Evolutionary conservation across 768 basidiomycete genomes (phyloP), one percentile per base, ranked within the genome.

Genomic region (Xanthoconium purpureum): DNA sequence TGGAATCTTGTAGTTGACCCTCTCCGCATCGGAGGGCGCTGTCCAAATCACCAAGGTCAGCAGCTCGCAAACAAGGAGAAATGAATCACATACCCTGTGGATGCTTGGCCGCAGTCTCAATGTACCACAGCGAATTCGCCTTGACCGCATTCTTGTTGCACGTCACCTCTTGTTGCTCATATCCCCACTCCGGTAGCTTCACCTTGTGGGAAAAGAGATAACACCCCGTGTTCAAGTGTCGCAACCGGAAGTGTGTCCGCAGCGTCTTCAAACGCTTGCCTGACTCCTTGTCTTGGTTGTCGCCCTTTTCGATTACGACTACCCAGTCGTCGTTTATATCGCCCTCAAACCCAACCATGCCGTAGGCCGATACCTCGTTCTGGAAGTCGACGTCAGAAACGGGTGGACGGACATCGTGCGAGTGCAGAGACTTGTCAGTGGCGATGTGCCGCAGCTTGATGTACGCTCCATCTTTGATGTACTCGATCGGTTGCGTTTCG

Each of bases 301-400:
- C 79, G 0, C 86, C 87, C 40, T 78, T 76, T 24, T 88, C 86
- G 42, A 98, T 91, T 72, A 97, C 94, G 51, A 98, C 79, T 54
- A 86, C 74, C 87, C 91, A 94, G 66, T 98, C 91, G 66, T 98
- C 96, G 67, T 98, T 98, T 44, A 86, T 81, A 66, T 98, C 96
- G 14, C 96, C 96, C 0, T 71, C 74, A 69, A 89, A 98, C 0
- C 88, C 90, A 0, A 85, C 74, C 78, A 90, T 85, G 2, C 97
- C 97, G 66, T 99, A 99, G 0, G 79, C 93, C 2, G 94, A 95
- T 1, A 98, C 94, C 70, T 99, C 97, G 67, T 98, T 96, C 76
- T 99, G 97, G 78, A 98, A 99, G 65, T 99, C 97, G 45, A 98
- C 96, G 45, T 99, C 97, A 33, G 91, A 93, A 14, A 99, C 86